Conservation (phyloP, 805 yeast genomes). For the Cyberlindnera maritima region DNA sequence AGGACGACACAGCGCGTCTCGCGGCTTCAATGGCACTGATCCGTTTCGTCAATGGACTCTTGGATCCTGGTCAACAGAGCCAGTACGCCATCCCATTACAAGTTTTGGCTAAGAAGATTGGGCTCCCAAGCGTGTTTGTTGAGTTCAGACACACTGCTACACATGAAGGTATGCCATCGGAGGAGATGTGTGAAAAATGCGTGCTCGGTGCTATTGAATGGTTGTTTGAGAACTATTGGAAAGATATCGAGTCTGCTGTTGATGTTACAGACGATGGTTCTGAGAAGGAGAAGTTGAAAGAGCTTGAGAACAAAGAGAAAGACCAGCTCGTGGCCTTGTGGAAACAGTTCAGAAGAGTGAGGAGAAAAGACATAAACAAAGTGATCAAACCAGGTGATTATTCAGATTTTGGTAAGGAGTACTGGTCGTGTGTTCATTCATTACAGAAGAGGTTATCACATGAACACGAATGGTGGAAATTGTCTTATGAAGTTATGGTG, state of each 20-base stretch:
- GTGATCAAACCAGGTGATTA: constrained; percentile 43
- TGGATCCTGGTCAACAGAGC: constrained; percentile 84
- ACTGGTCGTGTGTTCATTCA: constrained; percentile 36
- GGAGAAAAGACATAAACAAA: constrained; percentile 42
- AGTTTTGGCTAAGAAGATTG: constrained; percentile 62
- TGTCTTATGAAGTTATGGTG: constrained; percentile 29
- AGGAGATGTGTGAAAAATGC: constrained; percentile 63
- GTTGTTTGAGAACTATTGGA: constrained; percentile 78
- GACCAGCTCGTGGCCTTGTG: constrained; percentile 34
- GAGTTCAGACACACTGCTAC: constrained; percentile 90
- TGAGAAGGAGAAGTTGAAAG: constrained; percentile 37
- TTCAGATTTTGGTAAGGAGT: constrained; percentile 38
- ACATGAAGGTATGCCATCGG: constrained; percentile 77
- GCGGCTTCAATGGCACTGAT: constrained; percentile 60
- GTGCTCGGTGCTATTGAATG: constrained; percentile 64
- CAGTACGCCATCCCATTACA: constrained; percentile 77
- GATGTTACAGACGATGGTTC: constrained; percentile 25
- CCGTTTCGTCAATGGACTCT: constrained; percentile 84
- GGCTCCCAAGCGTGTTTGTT: constrained; percentile 78
- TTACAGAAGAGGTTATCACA: constrained; percentile 21
- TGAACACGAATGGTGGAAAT: constrained; percentile 4
- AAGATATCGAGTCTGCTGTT: constrained; percentile 16
- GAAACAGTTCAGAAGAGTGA: constrained; percentile 46
- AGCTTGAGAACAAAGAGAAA: constrained; percentile 7
- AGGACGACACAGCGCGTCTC: constrained; percentile 6